Evolutionary conservation across 345 rosid genomes (phyloP).

Genomic region (Dimocarpus longan): DNA sequence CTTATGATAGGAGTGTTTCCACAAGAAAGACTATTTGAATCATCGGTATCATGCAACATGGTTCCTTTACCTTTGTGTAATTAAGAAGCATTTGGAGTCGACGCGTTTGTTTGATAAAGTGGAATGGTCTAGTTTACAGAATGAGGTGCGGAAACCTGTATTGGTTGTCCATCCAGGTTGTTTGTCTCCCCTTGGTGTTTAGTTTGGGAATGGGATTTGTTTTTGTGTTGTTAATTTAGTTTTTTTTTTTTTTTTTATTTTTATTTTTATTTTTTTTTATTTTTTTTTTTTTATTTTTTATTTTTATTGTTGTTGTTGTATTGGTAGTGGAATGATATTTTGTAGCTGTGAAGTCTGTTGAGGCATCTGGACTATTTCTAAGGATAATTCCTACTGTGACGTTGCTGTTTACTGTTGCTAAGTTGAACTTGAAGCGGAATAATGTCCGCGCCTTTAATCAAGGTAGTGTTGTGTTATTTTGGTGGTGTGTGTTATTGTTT

Average conservation of each 20-base stretch:
- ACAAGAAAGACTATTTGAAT: constrained; percentile 85
- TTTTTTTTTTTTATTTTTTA: too few relatives aligned
- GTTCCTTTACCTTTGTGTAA: constrained; percentile 72
- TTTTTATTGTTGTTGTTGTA: too few relatives aligned
- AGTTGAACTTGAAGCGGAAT: constrained; percentile 68
- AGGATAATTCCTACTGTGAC: constrained; percentile 80
- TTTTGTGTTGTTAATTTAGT: neutral
- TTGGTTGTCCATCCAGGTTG: constrained; percentile 78
- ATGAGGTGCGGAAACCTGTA: constrained; percentile 90
- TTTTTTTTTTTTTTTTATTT: too few relatives aligned
- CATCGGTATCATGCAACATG: constrained; percentile 90
- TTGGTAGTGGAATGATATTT: constrained; percentile 17
- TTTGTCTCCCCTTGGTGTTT: constrained; percentile 6
- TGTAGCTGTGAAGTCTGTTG: constrained; percentile 54
- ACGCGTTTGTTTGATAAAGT: constrained; percentile 56
- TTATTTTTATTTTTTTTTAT: too few relatives aligned
- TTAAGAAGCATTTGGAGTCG: constrained; percentile 62
- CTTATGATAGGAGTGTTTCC: constrained; percentile 76
- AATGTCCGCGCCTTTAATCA: constrained; percentile 61
- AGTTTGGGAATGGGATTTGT: neutral
- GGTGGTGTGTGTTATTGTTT: constrained; percentile 1
- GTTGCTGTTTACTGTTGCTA: constrained; percentile 58
- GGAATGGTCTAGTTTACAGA: constrained; percentile 78
- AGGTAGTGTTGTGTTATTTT: constrained; percentile 43
- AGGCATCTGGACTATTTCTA: constrained; percentile 56